Percentiles rank a stretch among this genome's conserved stretches.
Evolutionary conservation across 2,329 filamentous ascomycete genomes (phyloP).

Genomic region (Calonectria henricotiae): DNA sequence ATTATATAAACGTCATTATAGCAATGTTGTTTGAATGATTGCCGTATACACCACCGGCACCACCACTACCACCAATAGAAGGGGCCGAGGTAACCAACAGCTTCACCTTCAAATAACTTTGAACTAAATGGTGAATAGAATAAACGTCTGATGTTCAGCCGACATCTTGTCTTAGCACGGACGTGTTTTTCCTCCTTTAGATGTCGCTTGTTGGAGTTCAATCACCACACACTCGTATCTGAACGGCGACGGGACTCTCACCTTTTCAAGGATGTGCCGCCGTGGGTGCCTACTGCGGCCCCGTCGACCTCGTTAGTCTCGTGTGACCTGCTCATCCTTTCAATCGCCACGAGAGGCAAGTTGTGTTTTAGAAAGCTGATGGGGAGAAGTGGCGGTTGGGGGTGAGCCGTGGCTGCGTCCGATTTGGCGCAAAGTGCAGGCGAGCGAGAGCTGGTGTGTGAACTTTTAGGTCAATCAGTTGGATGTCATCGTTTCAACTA

Average conservation of each 20-base stretch:
- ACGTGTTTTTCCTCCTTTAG: neutral
- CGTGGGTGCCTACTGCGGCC: neutral
- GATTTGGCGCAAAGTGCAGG: neutral
- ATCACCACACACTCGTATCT: neutral
- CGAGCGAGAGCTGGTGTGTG: neutral
- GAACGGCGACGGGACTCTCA: neutral
- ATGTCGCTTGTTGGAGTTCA: neutral
- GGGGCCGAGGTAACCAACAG: neutral
- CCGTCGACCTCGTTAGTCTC: neutral
- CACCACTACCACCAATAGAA: neutral
- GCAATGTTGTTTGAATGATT: neutral
- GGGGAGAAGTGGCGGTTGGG: neutral
- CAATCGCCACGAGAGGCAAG: neutral
- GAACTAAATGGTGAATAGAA: too few species aligned
- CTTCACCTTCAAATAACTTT: too few species aligned
- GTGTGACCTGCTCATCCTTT: neutral
- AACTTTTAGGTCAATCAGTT: neutral
- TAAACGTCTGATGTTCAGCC: too few species aligned
- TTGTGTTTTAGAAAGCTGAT: neutral
- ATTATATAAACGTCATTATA: neutral
- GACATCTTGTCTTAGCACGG: too few species aligned
- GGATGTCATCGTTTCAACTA: neutral
- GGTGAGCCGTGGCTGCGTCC: neutral
- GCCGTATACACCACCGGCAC: neutral
- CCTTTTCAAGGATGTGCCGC: neutral